Percentiles rank a stretch among this genome's conserved stretches.
These are phyloP conservation scores for Tricharina praecox DNA, from an alignment of 495 filamentous ascomycete genomes.

Conservation along the genomic window DNA sequence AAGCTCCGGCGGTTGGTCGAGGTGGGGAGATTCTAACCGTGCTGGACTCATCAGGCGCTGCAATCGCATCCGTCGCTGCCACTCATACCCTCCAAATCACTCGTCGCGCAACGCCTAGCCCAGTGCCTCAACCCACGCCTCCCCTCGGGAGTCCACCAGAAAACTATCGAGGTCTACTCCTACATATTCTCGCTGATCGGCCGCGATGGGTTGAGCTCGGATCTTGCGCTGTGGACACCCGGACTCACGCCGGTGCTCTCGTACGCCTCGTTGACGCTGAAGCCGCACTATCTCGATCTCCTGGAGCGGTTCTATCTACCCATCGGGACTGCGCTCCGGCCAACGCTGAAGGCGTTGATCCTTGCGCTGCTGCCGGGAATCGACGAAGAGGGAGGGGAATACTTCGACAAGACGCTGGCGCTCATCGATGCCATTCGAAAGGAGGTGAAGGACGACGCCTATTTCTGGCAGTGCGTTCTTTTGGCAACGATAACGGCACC, in stretches of 20 bases:
- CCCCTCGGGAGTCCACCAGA: conserved; percentile 96
- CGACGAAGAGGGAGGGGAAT: conserved; percentile 91
- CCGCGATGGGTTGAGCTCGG: conserved; percentile 55
- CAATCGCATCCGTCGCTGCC: conserved; percentile 62
- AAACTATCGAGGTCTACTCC: conserved; percentile 81
- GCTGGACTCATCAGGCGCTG: conserved; percentile 44
- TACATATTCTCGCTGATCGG: conserved; percentile 71
- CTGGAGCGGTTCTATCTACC: conserved; percentile 64
- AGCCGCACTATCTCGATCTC: conserved; percentile 65
- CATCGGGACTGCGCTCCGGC: conserved; percentile 54
- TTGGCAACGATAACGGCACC: conserved; percentile 78
- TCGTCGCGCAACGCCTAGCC: conserved; percentile 76
- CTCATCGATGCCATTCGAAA: conserved; percentile 62
- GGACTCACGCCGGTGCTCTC: conserved; percentile 75
- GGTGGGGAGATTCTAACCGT: too few species aligned
- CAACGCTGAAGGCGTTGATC: conserved; percentile 76
- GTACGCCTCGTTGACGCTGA: conserved; percentile 80
- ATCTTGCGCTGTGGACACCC: conserved; percentile 74
- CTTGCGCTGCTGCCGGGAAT: conserved; percentile 73
- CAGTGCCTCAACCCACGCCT: conserved; percentile 88
- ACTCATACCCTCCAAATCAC: conserved; percentile 63
- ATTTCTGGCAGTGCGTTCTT: conserved; percentile 98
- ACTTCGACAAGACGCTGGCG: conserved; percentile 74
- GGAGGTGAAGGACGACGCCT: conserved; percentile 58
- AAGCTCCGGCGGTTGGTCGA: conserved; percentile 3